Percentiles rank a stretch among this genome's conserved stretches.
Evolutionary conservation across 192 early-diverging fungal genomes (phyloP).

Genomic region (Linderina pennispora): DNA sequence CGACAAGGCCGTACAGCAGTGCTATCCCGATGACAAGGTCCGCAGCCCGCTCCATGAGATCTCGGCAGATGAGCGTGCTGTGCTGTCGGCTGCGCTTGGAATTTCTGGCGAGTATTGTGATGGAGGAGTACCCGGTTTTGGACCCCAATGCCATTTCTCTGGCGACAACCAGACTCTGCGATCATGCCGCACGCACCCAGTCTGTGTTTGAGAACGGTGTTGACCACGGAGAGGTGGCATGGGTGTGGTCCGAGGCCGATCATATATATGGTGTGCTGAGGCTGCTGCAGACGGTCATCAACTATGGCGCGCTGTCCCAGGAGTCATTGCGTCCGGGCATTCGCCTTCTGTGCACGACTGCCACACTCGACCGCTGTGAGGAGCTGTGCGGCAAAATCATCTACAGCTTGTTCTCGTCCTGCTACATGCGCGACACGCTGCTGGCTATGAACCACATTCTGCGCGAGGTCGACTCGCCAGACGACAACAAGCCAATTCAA

Average conservation of each 20-base stretch:
- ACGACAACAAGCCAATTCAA: slow-evolving; percentile 21
- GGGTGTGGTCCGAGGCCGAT: slow-evolving; percentile 28
- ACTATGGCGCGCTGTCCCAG: slow-evolving; percentile 31
- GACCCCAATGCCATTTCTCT: slow-evolving; percentile 10
- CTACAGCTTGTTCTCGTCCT: slow-evolving; percentile 37
- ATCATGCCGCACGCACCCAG: slow-evolving; percentile 10
- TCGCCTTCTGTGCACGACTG: slow-evolving; percentile 37
- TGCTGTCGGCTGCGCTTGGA: slow-evolving; percentile 24
- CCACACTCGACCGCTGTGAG: slow-evolving; percentile 18
- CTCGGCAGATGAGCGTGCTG: neutral
- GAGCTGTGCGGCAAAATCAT: slow-evolving; percentile 33
- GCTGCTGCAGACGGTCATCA: slow-evolving; percentile 36
- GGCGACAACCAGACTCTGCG: slow-evolving; percentile 8
- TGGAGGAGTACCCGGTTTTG: slow-evolving; percentile 33
- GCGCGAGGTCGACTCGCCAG: slow-evolving; percentile 17
- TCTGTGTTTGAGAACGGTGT: slow-evolving; percentile 6
- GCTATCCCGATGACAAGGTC: slow-evolving; percentile 14
- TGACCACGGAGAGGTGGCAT: slow-evolving; percentile 22
- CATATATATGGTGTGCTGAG: slow-evolving; percentile 28
- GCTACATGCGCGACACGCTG: slow-evolving; percentile 45
- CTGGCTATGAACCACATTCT: slow-evolving; percentile 40
- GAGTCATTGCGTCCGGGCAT: slow-evolving; percentile 17
- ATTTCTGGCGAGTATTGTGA: slow-evolving; percentile 23
- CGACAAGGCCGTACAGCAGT: slow-evolving; percentile 10
- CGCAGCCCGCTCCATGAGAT: slow-evolving; percentile 4